Evolutionary conservation across 495 filamentous ascomycete species (phyloP), one percentile per base, ranked within the genome.

Genomic region (Monascus purpureus): DNA sequence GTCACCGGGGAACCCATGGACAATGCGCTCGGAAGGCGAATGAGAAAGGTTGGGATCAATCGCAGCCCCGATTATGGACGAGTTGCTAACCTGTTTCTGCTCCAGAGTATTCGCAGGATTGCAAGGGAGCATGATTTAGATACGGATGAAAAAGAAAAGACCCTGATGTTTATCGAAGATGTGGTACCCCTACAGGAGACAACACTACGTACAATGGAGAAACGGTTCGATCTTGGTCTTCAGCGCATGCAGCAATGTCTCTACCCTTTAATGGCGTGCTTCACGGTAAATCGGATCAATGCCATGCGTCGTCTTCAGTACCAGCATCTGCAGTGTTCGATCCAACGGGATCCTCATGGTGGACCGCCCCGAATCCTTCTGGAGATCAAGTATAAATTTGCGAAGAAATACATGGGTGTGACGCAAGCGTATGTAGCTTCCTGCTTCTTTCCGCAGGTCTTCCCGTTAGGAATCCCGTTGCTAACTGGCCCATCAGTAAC

Each of bases 151-250:
- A 25, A 26, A 25, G 35, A 32, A 12, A 37, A 37, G 28, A 18
- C 28, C 8, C 35, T 28, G 18, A 14, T 37, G 22, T 31, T 31
- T 26, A 26, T 68, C 62, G 35, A 47, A 56, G 2, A 31, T 37
- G 13, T 61, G 36, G 32, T 34, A 13, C 36, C 34, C 13, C 37
- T 50, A 24, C 46, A 50, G 32, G 27, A 50, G 28, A 50, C 40
- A 1, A 42, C 42, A 24, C 31, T 49, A 15, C 29, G 25, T 23
- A 49, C 42, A 13, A 14, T 26, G 39, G 42, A 49, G 30, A 49
- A 43, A 28, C 35, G 32, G 17, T 49, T 46, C 23, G 27, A 46
- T 20, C 37, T 49, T 13, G 37, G 46, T 6, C 37, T 45, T 28
- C 23, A 49, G 31, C 29, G 32, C 8, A 49, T 49, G 28, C 3